phyloP scores from a whole-genome alignment of 257 asterid genomes.

The Jacaranda mimosifolia region DNA sequence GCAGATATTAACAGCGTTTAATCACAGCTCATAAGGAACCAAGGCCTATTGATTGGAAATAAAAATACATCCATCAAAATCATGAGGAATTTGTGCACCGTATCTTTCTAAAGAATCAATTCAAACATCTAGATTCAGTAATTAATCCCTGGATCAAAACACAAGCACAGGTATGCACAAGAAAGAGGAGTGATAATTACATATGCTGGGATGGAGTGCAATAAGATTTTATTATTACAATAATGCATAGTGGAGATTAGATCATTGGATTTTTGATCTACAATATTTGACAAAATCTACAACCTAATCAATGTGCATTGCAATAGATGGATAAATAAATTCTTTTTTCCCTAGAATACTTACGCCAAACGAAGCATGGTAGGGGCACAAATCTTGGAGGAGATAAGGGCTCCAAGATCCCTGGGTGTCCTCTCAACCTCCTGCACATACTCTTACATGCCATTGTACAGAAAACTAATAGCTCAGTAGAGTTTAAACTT shows the following conservation, averaged over 20 bases:
- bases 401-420: constrained; percentile 74
- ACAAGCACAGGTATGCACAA: too few relatives aligned
- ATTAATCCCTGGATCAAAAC: too few relatives aligned
- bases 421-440: constrained; percentile 67
- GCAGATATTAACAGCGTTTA: not conserved
- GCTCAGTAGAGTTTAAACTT: constrained; percentile 3
- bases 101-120: too few relatives aligned
- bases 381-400: constrained; percentile 75
- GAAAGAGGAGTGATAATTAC: too few relatives aligned
- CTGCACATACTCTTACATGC: constrained; percentile 62
- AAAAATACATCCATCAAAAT: too few relatives aligned
- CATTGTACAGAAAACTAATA: constrained; percentile 36
- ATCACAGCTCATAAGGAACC: not conserved
- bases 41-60: not conserved
- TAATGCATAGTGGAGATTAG: not conserved
- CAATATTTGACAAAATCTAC: not conserved
- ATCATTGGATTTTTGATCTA: not conserved
- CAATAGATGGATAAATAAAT: not conserved
- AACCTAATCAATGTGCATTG: not conserved
- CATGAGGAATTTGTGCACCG: too few relatives aligned
- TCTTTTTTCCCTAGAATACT: not conserved
- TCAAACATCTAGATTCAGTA: too few relatives aligned
- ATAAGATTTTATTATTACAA: too few relatives aligned
- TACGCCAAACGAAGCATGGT: constrained; percentile 93
- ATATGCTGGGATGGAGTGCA: too few relatives aligned